Conservation (phyloP, 495 filamentous ascomycete genomes). For the Aspergillus nidulans region DNA sequence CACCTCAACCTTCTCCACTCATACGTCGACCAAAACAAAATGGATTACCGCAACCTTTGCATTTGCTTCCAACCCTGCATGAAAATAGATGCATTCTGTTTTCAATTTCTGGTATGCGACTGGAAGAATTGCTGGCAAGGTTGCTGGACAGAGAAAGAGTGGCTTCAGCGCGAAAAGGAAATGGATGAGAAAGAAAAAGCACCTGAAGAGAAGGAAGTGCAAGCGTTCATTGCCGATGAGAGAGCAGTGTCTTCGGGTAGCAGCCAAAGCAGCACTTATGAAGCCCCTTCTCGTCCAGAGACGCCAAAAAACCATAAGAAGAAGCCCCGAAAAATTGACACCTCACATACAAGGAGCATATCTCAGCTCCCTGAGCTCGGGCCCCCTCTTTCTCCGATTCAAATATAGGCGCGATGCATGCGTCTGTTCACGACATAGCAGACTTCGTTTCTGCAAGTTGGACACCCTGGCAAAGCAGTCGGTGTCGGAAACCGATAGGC, state of each 20-base stretch:
- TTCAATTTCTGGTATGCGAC: conserved; percentile 85
- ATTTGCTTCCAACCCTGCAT: conserved; percentile 94
- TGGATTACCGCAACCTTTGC: conserved; percentile 88
- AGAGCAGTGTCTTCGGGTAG: conserved; percentile 62
- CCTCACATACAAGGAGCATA: conserved; percentile 32
- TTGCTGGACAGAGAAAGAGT: conserved; percentile 84
- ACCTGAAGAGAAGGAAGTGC: conserved; percentile 21
- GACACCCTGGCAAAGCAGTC: background rate
- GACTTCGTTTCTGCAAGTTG: background rate
- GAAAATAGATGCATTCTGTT: conserved; percentile 85
- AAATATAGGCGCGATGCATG: conserved; percentile 27
- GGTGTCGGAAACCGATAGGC: conserved; percentile 9
- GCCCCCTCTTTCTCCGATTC: conserved; percentile 70
- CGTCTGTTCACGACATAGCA: background rate
- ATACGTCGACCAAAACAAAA: conserved; percentile 85
- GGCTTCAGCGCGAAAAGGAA: conserved; percentile 65
- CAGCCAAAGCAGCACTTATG: conserved; percentile 41
- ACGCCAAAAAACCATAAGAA: conserved; percentile 32
- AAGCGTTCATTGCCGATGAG: conserved; percentile 39
- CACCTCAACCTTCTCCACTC: conserved; percentile 83
- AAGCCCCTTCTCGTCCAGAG: conserved; percentile 28
- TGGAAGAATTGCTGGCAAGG: conserved; percentile 95
- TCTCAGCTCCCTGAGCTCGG: conserved; percentile 60
- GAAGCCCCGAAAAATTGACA: conserved; percentile 39
- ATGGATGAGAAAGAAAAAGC: conserved; percentile 45